phyloP scores from a whole-genome alignment of 2,329 filamentous ascomycete species.

The Dendrostoma leiphaemia region DNA sequence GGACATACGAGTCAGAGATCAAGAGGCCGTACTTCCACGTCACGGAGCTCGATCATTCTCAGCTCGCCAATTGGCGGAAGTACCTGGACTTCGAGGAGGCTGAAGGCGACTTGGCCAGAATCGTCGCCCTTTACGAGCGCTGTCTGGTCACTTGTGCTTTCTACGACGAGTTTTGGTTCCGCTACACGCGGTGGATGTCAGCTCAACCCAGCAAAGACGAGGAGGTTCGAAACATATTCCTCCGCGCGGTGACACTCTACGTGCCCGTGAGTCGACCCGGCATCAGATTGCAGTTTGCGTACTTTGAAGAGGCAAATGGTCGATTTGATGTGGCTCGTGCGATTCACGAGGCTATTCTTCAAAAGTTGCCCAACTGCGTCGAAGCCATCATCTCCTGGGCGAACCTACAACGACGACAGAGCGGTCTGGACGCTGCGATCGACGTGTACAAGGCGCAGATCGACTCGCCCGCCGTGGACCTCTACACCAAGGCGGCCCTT shows the following conservation, averaged over 20 bases:
- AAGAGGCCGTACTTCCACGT: conserved; percentile 98
- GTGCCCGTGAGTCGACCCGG: conserved; percentile 83
- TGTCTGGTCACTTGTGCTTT: conserved; percentile 90
- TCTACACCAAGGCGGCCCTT: conserved; percentile 80
- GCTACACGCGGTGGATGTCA: conserved; percentile 94
- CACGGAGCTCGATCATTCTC: conserved; percentile 81
- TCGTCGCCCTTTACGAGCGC: conserved; percentile 85
- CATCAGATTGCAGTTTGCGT: conserved; percentile 86
- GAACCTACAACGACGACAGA: conserved; percentile 80
- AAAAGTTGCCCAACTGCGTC: conserved; percentile 74
- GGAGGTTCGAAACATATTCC: conserved; percentile 88
- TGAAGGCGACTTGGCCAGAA: conserved; percentile 73
- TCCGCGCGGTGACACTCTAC: conserved; percentile 79
- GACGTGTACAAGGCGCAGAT: conserved; percentile 80
- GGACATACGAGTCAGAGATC: conserved; percentile 92
- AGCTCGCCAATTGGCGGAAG: conserved; percentile 89
- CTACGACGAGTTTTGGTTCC: conserved; percentile 97
- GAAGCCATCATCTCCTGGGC: conserved; percentile 88
- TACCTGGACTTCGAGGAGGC: conserved; percentile 95
- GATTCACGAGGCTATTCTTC: conserved; percentile 79
- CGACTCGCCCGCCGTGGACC: conserved; percentile 67
- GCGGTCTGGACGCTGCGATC: conserved; percentile 80
- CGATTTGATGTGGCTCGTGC: conserved; percentile 76
- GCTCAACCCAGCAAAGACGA: conserved; percentile 78
- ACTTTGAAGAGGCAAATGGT: conserved; percentile 85